phyloP scores from a whole-genome alignment of 306 rosid species.

The Adenanthera pavonina region DNA sequence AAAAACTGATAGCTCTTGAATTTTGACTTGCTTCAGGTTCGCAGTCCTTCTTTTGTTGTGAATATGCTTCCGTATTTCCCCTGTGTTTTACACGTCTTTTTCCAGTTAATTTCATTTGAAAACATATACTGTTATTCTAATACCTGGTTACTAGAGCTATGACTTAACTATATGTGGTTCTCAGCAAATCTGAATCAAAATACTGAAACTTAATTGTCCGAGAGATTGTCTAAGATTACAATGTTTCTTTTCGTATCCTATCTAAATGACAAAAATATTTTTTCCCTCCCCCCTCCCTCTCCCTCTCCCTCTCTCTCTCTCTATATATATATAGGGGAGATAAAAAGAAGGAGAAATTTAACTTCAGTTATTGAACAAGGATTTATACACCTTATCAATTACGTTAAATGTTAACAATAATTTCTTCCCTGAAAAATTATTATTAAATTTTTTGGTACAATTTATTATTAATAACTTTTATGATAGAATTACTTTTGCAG shows the following conservation, averaged over 20 bases:
- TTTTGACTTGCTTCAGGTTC: neutral
- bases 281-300: neutral
- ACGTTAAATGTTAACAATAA: neutral
- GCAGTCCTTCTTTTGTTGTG: neutral
- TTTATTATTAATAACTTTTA: too few species aligned
- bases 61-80: neutral
- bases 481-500: neutral
- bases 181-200: too few species aligned
- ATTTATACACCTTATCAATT: neutral
- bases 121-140: neutral
- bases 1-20: constrained; percentile 34
- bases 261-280: neutral
- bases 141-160: neutral
- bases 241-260: neutral
- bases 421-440: neutral
- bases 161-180: neutral
- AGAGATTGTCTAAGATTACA: neutral
- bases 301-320: neutral
- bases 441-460: too few species aligned
- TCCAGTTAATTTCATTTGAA: neutral
- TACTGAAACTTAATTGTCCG: too few species aligned
- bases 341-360: neutral
- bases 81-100: neutral
- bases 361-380: neutral
- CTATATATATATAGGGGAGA: too few species aligned